Percentiles rank a stretch among this genome's conserved stretches.
phyloP scores from a whole-genome alignment of 768 basidiomycete genomes.

The Saitozyma podzolica region DNA sequence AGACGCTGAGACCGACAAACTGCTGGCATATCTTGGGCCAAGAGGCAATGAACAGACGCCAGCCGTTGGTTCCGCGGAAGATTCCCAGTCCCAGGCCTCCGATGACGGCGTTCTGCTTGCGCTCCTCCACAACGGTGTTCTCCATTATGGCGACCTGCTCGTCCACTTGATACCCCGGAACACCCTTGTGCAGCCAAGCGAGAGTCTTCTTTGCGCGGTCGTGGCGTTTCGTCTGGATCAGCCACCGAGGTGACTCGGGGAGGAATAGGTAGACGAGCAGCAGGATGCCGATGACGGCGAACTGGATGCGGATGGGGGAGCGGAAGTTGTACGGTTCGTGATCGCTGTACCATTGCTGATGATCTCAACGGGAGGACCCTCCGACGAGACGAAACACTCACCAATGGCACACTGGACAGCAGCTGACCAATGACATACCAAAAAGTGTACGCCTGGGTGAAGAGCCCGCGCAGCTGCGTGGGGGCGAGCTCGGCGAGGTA shows the following conservation, averaged over 20 bases:
- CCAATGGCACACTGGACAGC: slow-evolving; percentile 5
- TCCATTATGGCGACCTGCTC: slow-evolving; percentile 12
- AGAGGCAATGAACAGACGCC: slow-evolving; percentile 15
- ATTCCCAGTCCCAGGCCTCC: slow-evolving; percentile 1
- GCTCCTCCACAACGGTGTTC: slow-evolving; percentile 13
- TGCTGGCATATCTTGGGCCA: slow-evolving; percentile 25
- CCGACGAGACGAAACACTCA: slow-evolving; percentile 3
- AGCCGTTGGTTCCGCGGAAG: slow-evolving; percentile 14
- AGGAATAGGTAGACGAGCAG: slow-evolving; percentile 24
- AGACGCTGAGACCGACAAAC: slow-evolving; percentile 15
- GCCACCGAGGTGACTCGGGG: slow-evolving; percentile 32
- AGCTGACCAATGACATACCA: slow-evolving; percentile 10
- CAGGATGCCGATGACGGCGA: slow-evolving; percentile 18
- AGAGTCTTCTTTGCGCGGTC: slow-evolving; percentile 11
- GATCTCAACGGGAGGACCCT: slow-evolving; percentile 6
- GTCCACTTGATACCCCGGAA: slow-evolving; percentile 25
- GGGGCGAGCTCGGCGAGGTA: slow-evolving; percentile 31
- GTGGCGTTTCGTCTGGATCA: slow-evolving; percentile 13
- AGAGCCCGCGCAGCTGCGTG: slow-evolving; percentile 22
- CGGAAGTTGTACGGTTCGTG: slow-evolving; percentile 21
- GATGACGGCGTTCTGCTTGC: not conserved
- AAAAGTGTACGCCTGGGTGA: slow-evolving; percentile 18
- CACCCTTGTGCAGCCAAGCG: slow-evolving; percentile 6
- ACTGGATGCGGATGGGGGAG: slow-evolving; percentile 24
- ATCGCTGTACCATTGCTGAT: slow-evolving; percentile 1